Percentiles rank a stretch among this genome's conserved stretches.
Conservation (phyloP, 805 yeast species). For the Cyberlindnera suaveolens region DNA sequence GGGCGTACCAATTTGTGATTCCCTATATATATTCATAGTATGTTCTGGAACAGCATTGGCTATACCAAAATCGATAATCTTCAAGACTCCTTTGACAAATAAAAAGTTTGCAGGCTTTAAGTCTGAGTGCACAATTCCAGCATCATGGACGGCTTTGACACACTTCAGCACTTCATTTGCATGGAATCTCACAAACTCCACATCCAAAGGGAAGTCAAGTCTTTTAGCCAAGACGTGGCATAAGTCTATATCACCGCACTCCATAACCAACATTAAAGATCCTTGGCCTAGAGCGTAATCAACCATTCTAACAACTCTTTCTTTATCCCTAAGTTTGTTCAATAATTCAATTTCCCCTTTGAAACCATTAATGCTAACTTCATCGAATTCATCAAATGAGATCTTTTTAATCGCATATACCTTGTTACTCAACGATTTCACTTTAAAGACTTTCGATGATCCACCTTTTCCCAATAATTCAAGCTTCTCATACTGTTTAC, state of each 20-base stretch:
- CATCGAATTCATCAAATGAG: conserved; percentile 74
- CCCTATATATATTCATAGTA: conserved; percentile 84
- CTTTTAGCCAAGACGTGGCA: conserved; percentile 71
- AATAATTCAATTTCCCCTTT: conserved; percentile 86
- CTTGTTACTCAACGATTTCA: conserved; percentile 48
- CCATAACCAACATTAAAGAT: conserved; percentile 74
- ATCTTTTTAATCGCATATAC: conserved; percentile 79
- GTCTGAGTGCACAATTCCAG: conserved; percentile 82
- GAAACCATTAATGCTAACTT: conserved; percentile 65
- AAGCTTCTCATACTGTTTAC: conserved; percentile 59
- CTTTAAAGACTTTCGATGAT: conserved; percentile 84
- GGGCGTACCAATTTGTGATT: conserved; percentile 91
- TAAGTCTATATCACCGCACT: conserved; percentile 88
- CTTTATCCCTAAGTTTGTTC: conserved; percentile 48
- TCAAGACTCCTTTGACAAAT: conserved; percentile 76
- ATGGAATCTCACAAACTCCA: conserved; percentile 74
- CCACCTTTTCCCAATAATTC: conserved; percentile 90
- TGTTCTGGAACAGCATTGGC: conserved; percentile 93
- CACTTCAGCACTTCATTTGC: conserved; percentile 74
- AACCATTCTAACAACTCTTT: conserved; percentile 70
- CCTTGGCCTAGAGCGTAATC: conserved; percentile 68
- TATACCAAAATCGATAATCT: conserved; percentile 91
- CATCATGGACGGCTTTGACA: conserved; percentile 80
- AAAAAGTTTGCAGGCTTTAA: conserved; percentile 68
- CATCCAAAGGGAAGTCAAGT: conserved; percentile 45